These are phyloP conservation scores for Ceratocystis diversiconidia DNA, from an alignment of 2,329 filamentous ascomycete genomes.

Conservation along the genomic window DNA sequence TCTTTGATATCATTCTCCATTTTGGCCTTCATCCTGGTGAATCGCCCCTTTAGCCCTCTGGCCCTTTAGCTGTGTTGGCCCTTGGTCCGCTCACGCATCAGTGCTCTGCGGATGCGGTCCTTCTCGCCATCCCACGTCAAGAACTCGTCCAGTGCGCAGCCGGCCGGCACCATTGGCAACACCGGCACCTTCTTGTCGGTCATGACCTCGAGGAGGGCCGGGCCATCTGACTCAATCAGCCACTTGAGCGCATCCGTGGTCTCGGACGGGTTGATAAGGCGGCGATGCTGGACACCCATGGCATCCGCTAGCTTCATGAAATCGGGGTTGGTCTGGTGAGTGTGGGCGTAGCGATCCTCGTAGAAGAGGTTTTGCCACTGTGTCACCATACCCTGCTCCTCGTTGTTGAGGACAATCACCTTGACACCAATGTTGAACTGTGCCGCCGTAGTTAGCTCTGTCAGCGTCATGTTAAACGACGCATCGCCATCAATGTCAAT, in stretches of 20 bases:
- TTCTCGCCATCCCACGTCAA: conserved; percentile 69
- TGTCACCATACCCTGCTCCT: conserved; percentile 92
- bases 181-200: conserved; percentile 88
- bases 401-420: conserved; percentile 88
- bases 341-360: conserved; percentile 75
- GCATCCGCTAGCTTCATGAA: conserved; percentile 86
- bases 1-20: neutral
- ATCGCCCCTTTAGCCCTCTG: neutral
- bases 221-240: conserved; percentile 64
- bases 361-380: conserved; percentile 96
- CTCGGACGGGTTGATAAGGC: conserved; percentile 60
- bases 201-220: conserved; percentile 79
- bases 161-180: conserved; percentile 91
- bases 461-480: conserved; percentile 98
- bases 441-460: conserved; percentile 79
- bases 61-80: conserved; percentile 31
- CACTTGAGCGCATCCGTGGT: conserved; percentile 67
- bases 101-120: conserved; percentile 50
- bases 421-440: conserved; percentile 97
- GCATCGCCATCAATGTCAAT: conserved; percentile 96
- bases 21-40: neutral
- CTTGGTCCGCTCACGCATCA: conserved; percentile 50
- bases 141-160: conserved; percentile 81
- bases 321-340: conserved; percentile 78
- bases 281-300: conserved; percentile 69